Evolutionary conservation across 176 grass and related monocot species (phyloP).

Genomic region (Oryza officinalis): DNA sequence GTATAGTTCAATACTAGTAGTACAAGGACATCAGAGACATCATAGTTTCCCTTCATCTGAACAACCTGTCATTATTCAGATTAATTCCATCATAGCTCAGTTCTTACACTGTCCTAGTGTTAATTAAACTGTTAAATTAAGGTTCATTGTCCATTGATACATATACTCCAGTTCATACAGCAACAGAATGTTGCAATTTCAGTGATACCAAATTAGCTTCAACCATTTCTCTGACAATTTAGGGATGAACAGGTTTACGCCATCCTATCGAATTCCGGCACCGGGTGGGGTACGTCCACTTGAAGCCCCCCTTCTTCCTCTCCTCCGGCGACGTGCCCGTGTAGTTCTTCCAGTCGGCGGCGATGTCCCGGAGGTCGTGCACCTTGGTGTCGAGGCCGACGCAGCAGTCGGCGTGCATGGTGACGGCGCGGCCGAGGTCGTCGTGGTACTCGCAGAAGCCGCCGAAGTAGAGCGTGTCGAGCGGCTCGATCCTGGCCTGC

Average conservation of each 20-base stretch:
- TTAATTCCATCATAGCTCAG: not conserved
- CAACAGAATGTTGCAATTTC: not conserved
- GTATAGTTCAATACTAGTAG: not conserved
- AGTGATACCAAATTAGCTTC: not conserved
- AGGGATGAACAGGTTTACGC: not conserved
- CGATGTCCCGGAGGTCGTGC: conserved; percentile 37
- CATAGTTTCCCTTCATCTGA: not conserved
- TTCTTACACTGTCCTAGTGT: not conserved
- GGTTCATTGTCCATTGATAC: not conserved
- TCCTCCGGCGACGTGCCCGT: not conserved
- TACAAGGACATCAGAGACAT: not conserved
- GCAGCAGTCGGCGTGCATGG: conserved; percentile 67
- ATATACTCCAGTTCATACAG: not conserved
- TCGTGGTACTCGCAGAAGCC: conserved; percentile 47
- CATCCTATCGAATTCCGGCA: conserved; percentile 29
- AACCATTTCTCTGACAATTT: not conserved
- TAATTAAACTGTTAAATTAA: not conserved
- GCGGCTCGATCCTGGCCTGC: conserved; percentile 33
- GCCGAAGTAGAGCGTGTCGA: conserved; percentile 44
- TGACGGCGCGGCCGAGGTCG: conserved; percentile 39
- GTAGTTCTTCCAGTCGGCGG: conserved; percentile 53
- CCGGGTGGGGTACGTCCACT: conserved; percentile 8
- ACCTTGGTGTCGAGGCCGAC: conserved; percentile 49
- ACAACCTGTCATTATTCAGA: not conserved
- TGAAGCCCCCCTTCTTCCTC: not conserved